Evolutionary conservation across 2,329 filamentous ascomycete genomes (phyloP).

Genomic region (Colletotrichum brevisporum): DNA sequence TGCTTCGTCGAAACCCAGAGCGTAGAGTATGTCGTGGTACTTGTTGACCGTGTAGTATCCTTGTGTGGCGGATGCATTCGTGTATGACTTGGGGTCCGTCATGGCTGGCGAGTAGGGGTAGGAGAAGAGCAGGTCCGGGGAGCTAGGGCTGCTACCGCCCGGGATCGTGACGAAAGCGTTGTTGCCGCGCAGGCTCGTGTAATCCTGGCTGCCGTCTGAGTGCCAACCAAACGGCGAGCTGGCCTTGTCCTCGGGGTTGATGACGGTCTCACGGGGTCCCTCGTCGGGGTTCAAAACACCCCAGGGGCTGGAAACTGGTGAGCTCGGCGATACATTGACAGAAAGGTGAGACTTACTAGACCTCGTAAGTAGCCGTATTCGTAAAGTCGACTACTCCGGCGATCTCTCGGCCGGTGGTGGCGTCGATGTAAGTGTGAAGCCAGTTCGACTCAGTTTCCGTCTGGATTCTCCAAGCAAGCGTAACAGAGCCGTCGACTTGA

Average conservation of each 20-base stretch:
- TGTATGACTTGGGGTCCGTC: constrained; percentile 57
- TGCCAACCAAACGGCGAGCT: constrained; percentile 68
- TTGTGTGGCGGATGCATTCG: constrained; percentile 69
- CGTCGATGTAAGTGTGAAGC: background rate
- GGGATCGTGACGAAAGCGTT: constrained; percentile 60
- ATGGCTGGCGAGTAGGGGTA: constrained; percentile 54
- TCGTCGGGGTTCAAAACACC: background rate
- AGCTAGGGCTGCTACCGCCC: background rate
- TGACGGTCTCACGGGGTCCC: background rate
- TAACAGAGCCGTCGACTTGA: constrained; percentile 61
- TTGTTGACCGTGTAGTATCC: constrained; percentile 73
- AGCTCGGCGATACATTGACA: background rate
- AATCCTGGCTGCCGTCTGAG: constrained; percentile 60
- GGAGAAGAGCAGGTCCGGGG: constrained; percentile 57
- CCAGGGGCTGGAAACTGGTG: background rate
- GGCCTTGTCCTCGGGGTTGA: background rate
- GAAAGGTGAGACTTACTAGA: constrained; percentile 56
- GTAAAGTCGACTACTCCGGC: constrained; percentile 70
- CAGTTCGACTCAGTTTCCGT: constrained; percentile 60
- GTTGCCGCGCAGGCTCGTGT: constrained; percentile 70
- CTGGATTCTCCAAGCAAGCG: constrained; percentile 70
- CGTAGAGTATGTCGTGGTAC: constrained; percentile 72
- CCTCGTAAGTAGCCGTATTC: constrained; percentile 66
- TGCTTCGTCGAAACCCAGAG: constrained; percentile 69
- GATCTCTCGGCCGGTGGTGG: constrained; percentile 58